Evolutionary conservation across 2,329 filamentous ascomycete genomes (phyloP).

Genomic region (Aspergillus sp.): DNA sequence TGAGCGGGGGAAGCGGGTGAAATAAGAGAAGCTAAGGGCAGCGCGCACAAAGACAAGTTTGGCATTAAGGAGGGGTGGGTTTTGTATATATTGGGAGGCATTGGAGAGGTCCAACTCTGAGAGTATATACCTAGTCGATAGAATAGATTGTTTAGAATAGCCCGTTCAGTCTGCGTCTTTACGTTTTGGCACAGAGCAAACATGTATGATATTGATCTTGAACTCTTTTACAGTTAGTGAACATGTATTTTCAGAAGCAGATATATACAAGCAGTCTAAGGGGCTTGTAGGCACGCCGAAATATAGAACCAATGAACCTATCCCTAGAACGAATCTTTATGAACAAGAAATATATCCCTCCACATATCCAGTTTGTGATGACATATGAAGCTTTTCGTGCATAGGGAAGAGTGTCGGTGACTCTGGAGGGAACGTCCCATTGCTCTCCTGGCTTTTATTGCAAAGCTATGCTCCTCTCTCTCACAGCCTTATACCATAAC

Average conservation of each 20-base stretch:
- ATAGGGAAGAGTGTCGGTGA: neutral
- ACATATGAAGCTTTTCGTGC: neutral
- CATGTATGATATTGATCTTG: neutral
- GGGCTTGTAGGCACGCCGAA: neutral
- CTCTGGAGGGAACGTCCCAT: neutral
- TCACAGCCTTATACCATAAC: neutral
- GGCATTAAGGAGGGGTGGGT: neutral
- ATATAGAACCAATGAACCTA: neutral
- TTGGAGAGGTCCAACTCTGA: neutral
- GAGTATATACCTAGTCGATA: neutral
- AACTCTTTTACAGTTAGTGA: neutral
- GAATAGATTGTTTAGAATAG: neutral
- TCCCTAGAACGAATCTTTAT: neutral
- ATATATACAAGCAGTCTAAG: neutral
- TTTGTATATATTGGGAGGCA: neutral
- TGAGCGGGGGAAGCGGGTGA: constrained; percentile 48
- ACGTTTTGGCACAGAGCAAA: neutral
- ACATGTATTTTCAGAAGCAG: neutral
- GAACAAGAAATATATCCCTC: neutral
- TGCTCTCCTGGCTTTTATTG: neutral
- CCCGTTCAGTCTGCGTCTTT: neutral
- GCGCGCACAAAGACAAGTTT: neutral
- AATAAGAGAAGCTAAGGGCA: neutral
- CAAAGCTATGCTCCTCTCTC: neutral
- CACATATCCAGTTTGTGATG: neutral